phyloP scores from a whole-genome alignment of 2,329 filamentous ascomycete species.

The Cladosporium cucumerinum region DNA sequence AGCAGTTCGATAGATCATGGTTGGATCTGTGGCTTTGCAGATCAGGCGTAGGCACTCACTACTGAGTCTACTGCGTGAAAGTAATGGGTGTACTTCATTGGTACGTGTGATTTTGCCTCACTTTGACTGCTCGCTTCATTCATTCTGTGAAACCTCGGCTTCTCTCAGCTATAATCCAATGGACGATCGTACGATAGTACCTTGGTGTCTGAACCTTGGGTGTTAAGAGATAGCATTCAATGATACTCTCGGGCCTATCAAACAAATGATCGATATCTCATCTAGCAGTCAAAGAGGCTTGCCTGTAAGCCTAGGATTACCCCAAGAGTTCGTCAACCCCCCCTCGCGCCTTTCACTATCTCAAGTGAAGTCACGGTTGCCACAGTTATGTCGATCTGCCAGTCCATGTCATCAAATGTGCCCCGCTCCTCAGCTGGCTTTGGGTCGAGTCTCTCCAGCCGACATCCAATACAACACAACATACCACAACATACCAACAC shows the following conservation, averaged over 20 bases:
- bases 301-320: too few relatives aligned
- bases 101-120: background rate
- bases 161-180: background rate
- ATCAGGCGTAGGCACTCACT: background rate
- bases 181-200: too few relatives aligned
- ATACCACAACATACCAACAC: background rate
- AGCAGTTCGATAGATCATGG: background rate
- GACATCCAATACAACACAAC: background rate
- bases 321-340: background rate
- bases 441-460: background rate
- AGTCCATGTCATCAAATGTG: background rate
- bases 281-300: too few relatives aligned
- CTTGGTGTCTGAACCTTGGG: too few relatives aligned
- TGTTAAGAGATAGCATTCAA: too few relatives aligned
- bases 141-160: background rate
- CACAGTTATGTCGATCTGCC: background rate
- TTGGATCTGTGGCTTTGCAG: background rate
- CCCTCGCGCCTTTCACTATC: background rate
- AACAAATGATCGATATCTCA: too few relatives aligned
- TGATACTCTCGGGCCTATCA: too few relatives aligned
- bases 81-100: background rate
- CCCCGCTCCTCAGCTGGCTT: background rate
- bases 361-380: background rate
- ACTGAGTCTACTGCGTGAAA: background rate
- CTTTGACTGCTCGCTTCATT: background rate